Conservation (phyloP, 306 rosid genomes). For the Citrullus mucosospermus region DNA sequence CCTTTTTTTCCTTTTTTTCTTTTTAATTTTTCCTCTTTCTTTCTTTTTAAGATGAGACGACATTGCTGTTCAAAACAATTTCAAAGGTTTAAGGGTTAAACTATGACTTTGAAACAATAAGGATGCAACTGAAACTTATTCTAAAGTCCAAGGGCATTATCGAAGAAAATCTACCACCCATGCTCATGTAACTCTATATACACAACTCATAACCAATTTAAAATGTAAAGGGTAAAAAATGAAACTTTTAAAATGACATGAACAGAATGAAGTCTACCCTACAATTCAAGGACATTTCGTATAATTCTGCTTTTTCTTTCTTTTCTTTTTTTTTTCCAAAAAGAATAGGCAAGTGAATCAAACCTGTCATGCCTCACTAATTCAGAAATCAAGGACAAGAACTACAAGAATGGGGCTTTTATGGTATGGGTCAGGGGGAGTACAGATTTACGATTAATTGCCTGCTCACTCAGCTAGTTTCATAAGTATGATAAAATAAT, state of each 20-base stretch:
- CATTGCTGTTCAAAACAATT: neutral
- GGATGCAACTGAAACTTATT: neutral
- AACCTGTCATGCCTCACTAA: neutral
- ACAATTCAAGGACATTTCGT: neutral
- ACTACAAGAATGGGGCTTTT: neutral
- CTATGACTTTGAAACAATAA: neutral
- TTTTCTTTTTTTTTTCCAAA: neutral
- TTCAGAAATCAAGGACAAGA: neutral
- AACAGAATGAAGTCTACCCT: neutral
- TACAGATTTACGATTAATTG: neutral
- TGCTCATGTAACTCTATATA: neutral
- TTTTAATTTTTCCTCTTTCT: too few relatives aligned
- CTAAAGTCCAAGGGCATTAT: neutral
- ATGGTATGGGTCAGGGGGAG: neutral
- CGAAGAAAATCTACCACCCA: neutral
- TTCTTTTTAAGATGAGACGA: too few relatives aligned
- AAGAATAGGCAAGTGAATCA: neutral
- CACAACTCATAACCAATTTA: neutral
- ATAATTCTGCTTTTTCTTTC: neutral
- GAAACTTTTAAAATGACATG: neutral
- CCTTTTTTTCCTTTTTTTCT: too few relatives aligned
- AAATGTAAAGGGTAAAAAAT: neutral
- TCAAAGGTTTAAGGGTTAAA: neutral
- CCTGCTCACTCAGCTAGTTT: neutral
- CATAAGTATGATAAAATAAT: neutral